phyloP scores from a whole-genome alignment of 169 alveolate species.

The Cryptosporidium sp. region DNA sequence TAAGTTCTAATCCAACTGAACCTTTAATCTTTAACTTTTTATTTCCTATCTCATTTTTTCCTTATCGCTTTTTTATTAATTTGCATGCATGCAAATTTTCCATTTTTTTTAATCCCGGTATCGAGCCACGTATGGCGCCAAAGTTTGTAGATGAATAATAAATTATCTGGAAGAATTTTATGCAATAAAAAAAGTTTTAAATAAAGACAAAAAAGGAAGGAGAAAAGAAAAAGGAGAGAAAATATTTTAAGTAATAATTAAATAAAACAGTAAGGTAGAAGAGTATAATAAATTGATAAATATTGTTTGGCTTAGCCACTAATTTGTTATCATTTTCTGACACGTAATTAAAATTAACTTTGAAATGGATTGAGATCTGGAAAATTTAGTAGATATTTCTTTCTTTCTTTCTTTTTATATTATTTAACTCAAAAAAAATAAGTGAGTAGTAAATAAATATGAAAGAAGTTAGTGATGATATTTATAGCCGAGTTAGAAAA shows the following conservation, averaged over 20 bases:
- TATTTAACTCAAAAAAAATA: too few species aligned
- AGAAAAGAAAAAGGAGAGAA: neutral
- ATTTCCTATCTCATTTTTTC: neutral
- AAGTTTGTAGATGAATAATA: constrained; percentile 4
- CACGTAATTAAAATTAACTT: neutral
- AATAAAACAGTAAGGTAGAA: too few species aligned
- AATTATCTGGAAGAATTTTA: neutral
- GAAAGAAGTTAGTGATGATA: constrained; percentile 5
- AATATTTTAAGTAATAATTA: neutral
- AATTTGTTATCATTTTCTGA: too few species aligned
- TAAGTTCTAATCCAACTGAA: neutral
- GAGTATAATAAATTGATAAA: too few species aligned
- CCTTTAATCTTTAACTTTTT: neutral
- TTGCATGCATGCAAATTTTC: constrained; percentile 2
- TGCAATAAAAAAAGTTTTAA: neutral
- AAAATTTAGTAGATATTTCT: too few species aligned
- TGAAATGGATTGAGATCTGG: neutral
- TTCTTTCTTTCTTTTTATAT: too few species aligned
- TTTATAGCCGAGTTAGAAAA: constrained; percentile 46
- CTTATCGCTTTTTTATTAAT: neutral
- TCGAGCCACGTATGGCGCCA: constrained; percentile 48
- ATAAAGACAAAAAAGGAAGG: neutral
- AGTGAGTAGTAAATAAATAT: neutral
- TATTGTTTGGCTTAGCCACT: too few species aligned
- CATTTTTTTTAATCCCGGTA: constrained; percentile 22